These are phyloP conservation scores for Plenodomus tracheiphilus DNA, from an alignment of 2,329 filamentous ascomycete genomes.

Conservation along the genomic window DNA sequence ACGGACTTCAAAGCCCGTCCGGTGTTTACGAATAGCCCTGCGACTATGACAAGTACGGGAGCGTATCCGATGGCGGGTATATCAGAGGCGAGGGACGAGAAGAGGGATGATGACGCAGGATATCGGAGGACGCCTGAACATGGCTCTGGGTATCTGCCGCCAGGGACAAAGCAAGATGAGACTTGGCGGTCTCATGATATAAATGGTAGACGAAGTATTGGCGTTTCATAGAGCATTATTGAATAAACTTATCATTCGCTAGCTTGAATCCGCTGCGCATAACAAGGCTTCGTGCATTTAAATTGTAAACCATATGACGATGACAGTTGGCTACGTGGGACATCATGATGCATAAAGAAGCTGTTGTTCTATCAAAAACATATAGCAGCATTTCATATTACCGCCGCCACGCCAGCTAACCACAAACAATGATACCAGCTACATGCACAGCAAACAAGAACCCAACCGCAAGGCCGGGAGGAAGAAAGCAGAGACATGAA, in stretches of 20 bases:
- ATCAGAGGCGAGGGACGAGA: conserved; percentile 51
- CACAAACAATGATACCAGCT: conserved; percentile 25
- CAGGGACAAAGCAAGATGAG: conserved; percentile 82
- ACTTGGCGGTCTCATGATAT: conserved; percentile 64
- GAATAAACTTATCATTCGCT: not conserved
- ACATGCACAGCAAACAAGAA: conserved; percentile 39
- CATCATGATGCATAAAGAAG: not conserved
- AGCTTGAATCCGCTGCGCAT: not conserved
- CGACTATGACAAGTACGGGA: conserved; percentile 40
- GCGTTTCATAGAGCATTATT: conserved; percentile 13
- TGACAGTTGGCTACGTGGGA: not conserved
- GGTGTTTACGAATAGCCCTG: conserved; percentile 46
- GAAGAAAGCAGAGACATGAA: conserved; percentile 32
- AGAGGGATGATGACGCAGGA: conserved; percentile 61
- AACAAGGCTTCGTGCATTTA: no score
- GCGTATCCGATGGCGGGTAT: conserved; percentile 30
- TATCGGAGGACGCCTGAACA: conserved; percentile 47
- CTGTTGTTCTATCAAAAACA: conserved; percentile 26
- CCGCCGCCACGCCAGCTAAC: conserved; percentile 22
- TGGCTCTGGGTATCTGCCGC: conserved; percentile 65
- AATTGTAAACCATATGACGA: no score
- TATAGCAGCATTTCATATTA: conserved; percentile 39
- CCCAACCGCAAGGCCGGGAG: conserved; percentile 30
- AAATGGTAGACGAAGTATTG: conserved; percentile 27
- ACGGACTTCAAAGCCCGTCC: conserved; percentile 34